Evolutionary conservation across 768 basidiomycete genomes (phyloP).

Genomic region (Cystobasidium ongulense): DNA sequence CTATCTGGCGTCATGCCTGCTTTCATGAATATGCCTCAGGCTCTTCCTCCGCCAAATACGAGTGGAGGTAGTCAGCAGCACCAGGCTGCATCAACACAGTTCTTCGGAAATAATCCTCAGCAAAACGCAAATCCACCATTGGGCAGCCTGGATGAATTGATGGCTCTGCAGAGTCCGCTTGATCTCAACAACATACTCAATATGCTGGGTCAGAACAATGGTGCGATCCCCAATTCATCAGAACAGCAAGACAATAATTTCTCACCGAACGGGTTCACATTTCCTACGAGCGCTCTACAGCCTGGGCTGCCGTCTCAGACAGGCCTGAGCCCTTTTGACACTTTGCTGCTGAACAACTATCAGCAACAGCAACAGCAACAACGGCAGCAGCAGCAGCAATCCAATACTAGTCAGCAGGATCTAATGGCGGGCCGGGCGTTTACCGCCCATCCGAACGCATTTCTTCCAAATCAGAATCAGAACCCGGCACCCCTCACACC

Average conservation of each 20-base stretch:
- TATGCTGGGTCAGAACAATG: conserved; percentile 6
- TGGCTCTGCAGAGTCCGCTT: conserved; percentile 16
- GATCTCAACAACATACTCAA: conserved; percentile 22
- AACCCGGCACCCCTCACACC: conserved; percentile 66
- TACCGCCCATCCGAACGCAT: not conserved
- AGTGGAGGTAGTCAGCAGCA: not conserved
- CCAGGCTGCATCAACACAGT: not conserved
- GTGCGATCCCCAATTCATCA: not conserved
- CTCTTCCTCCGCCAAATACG: not conserved
- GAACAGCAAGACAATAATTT: not conserved
- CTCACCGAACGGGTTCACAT: not conserved
- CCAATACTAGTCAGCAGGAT: not conserved
- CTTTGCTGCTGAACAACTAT: not conserved
- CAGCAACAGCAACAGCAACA: not conserved
- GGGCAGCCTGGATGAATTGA: not conserved
- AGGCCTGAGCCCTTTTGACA: not conserved
- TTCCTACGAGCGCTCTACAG: not conserved
- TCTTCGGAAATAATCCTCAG: not conserved
- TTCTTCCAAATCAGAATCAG: not conserved
- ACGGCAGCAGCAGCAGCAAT: conserved; percentile 4
- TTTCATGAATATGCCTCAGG: not conserved
- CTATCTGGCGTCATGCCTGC: not conserved
- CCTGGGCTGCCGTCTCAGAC: not conserved
- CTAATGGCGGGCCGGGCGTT: no score
- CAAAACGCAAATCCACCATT: not conserved